Evolutionary conservation across 306 rosid genomes (phyloP).

Genomic region (Argentina anserina): DNA sequence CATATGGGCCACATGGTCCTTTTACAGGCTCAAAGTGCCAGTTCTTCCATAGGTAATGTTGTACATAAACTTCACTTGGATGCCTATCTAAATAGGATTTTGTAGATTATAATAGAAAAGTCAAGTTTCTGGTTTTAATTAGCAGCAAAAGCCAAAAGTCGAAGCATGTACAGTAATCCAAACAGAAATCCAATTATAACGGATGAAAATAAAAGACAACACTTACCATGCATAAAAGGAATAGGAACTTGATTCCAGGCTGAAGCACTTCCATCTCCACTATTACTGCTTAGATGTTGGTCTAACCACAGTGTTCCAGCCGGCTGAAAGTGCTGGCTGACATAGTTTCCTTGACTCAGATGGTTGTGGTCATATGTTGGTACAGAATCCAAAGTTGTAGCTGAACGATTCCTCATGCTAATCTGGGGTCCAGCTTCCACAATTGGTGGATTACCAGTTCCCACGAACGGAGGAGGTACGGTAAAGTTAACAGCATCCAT

Average conservation of each 20-base stretch:
- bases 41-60: neutral
- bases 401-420: slow-evolving; percentile 47
- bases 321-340: slow-evolving; percentile 75
- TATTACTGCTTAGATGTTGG: slow-evolving; percentile 51
- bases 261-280: slow-evolving; percentile 51
- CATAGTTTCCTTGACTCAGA: slow-evolving; percentile 59
- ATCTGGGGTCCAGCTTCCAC: slow-evolving; percentile 59
- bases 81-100: too few relatives aligned
- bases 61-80: neutral
- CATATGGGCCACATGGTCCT: neutral
- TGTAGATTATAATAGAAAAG: neutral
- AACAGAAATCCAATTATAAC: slow-evolving; percentile 9
- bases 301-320: slow-evolving; percentile 73
- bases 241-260: slow-evolving; percentile 66
- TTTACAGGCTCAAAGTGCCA: neutral
- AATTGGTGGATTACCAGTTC: slow-evolving; percentile 41
- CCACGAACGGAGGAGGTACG: slow-evolving; percentile 42
- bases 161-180: neutral
- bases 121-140: neutral
- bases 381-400: slow-evolving; percentile 46
- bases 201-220: slow-evolving; percentile 9
- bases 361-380: slow-evolving; percentile 60
- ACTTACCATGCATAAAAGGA: slow-evolving; percentile 61
- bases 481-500: slow-evolving; percentile 53
- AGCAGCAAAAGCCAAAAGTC: neutral